Conservation (phyloP, 2,329 filamentous ascomycete species). For the Thermochaetoides dissita region DNA sequence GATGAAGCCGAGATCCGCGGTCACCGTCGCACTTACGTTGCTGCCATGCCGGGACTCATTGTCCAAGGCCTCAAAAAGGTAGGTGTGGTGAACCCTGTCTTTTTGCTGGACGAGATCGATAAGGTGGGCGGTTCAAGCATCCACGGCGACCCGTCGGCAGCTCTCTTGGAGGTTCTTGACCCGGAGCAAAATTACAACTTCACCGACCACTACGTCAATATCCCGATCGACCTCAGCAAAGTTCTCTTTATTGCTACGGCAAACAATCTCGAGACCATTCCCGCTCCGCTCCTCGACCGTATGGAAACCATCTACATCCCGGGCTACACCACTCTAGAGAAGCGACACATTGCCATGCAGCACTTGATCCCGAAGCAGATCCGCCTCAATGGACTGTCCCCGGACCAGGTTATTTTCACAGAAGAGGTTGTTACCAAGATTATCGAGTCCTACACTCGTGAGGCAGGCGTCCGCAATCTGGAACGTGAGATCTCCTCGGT, state of each 20-base stretch:
- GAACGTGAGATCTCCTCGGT: conserved; percentile 92
- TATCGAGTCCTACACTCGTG: conserved; percentile 90
- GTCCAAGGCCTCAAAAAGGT: conserved; percentile 92
- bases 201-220: conserved; percentile 89
- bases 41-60: conserved; percentile 94
- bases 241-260: conserved; percentile 96
- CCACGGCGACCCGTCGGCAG: conserved; percentile 89
- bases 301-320: conserved; percentile 94
- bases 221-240: conserved; percentile 90
- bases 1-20: conserved; percentile 96
- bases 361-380: conserved; percentile 97
- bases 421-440: conserved; percentile 86
- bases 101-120: conserved; percentile 94
- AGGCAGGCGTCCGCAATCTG: conserved; percentile 88
- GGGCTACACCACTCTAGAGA: conserved; percentile 94
- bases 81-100: conserved; percentile 86
- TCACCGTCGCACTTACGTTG: conserved; percentile 89
- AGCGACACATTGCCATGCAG: conserved; percentile 81
- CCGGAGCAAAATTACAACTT: conserved; percentile 95
- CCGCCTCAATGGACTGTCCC: conserved; percentile 68
- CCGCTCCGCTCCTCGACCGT: conserved; percentile 80
- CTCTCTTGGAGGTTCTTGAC: conserved; percentile 95
- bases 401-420: conserved; percentile 61
- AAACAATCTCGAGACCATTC: conserved; percentile 88
- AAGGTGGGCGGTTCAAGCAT: conserved; percentile 85